Base-by-base conservation (phyloP, 148 eudicot genomes). In the Dysphania ambrosioides region DNA sequence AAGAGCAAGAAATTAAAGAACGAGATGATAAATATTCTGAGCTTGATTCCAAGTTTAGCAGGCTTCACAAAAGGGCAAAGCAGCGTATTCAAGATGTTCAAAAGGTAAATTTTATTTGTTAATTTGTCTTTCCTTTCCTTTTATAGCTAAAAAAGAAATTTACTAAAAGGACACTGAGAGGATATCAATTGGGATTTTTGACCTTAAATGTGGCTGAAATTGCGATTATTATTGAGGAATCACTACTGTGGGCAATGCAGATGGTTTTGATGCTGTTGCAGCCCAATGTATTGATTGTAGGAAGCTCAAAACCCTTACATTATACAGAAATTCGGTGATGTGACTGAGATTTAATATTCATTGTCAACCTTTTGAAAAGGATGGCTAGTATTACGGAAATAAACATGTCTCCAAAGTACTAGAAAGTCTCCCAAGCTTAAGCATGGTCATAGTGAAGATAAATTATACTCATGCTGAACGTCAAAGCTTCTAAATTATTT, bases 61-160 rank as follows among this genome's bases (percentile, higher is more conserved):
- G 99, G 82, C 97, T 96, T 83, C 99, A 89, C 76, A 96, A 96
- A 84, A 82, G 97, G 77, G 99, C 99, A 72, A 96, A 92, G 72
- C 99, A 96, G 77, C 97, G 99, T 23, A 96, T 96, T 73, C 97
- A 96, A 85, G 99, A 96, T 55, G 93, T 91, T 77, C 99, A 96
- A 66, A 96, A 96, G 90, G 99, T 92, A 87, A 66, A 18, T 68
- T 58, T 59, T 23, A 21, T 53, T 8, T 10, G 27, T 36, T 34
- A 34, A 24, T 31, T 58, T 26, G n/a, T n/a, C n/a, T n/a, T n/a
- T 58, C 15, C 26, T 24, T 24, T 57, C n/a, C n/a, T 24, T 57
- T 8, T 2, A 57, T 24, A 23, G 30, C 12, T 24, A 24, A 58
- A 3, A 58, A 58, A 26, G 30, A 26, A 24, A 24, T 24, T 9